Percentiles rank a stretch among this genome's conserved stretches.
Evolutionary conservation across 176 grass and related monocot genomes (phyloP).

Genomic region (Carex parvula): DNA sequence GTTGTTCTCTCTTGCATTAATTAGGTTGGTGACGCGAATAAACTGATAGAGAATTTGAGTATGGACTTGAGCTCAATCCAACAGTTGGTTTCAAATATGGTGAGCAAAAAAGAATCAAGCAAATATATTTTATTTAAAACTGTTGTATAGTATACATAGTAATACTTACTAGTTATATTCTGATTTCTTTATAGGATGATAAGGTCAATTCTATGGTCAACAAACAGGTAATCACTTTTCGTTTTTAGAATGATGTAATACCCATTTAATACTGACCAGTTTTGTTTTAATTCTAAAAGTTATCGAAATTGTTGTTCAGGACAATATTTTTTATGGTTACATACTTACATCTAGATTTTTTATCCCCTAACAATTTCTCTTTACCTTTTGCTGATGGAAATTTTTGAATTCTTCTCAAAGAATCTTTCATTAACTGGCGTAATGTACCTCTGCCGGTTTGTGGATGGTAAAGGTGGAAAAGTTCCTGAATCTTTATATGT

Average conservation of each 20-base stretch:
- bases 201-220: slow-evolving; percentile 76
- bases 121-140: slow-evolving; percentile 4
- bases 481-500: slow-evolving; percentile 48
- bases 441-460: slow-evolving; percentile 89
- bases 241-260: neutral
- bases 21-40: slow-evolving; percentile 68
- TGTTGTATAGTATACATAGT: slow-evolving; percentile 6
- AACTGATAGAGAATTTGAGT: slow-evolving; percentile 64
- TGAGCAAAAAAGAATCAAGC: slow-evolving; percentile 30
- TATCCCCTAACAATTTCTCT: neutral
- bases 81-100: slow-evolving; percentile 73
- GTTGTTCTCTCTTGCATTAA: neutral
- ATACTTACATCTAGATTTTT: neutral
- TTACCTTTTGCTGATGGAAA: neutral
- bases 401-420: slow-evolving; percentile 31
- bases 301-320: neutral
- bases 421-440: slow-evolving; percentile 71
- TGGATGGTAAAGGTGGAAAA: slow-evolving; percentile 80
- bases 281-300: neutral
- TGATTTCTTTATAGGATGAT: slow-evolving; percentile 45
- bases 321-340: neutral
- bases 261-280: neutral
- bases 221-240: slow-evolving; percentile 46
- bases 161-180: slow-evolving; percentile 8
- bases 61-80: slow-evolving; percentile 64